Conservation (phyloP, 192 early-diverging fungal species). For the Thamnidium elegans region DNA sequence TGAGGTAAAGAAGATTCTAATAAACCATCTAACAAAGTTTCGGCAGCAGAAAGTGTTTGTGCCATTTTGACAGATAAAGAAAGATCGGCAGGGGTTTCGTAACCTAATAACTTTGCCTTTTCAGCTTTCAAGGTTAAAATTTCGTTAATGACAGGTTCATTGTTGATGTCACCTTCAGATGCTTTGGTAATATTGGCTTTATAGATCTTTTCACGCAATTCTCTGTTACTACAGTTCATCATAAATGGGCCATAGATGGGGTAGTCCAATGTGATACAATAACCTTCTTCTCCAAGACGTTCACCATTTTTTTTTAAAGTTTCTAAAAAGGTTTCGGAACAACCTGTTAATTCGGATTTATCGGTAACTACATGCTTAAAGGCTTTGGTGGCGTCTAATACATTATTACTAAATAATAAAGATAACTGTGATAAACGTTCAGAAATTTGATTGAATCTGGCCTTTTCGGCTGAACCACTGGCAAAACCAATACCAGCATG, state of each 20-base stretch:
- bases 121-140: slow-evolving; percentile 52
- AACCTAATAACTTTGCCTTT: slow-evolving; percentile 48
- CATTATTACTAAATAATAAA: slow-evolving; percentile 49
- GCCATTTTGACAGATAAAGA: slow-evolving; percentile 62
- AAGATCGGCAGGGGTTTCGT: slow-evolving; percentile 44
- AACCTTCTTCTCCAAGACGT: slow-evolving; percentile 37
- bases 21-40: slow-evolving; percentile 43
- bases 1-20: slow-evolving; percentile 42
- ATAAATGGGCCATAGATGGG: slow-evolving; percentile 54
- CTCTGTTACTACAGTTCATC: slow-evolving; percentile 54
- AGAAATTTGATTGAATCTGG: slow-evolving; percentile 50
- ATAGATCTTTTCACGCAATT: slow-evolving; percentile 53
- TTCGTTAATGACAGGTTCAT: slow-evolving; percentile 55
- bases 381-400: slow-evolving; percentile 55
- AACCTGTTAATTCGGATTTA: slow-evolving; percentile 40
- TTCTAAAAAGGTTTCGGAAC: slow-evolving; percentile 41
- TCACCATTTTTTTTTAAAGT: slow-evolving; percentile 44
- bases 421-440: slow-evolving; percentile 49
- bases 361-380: slow-evolving; percentile 45
- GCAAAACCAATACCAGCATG: slow-evolving; percentile 47
- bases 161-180: slow-evolving; percentile 46
- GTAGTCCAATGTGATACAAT: slow-evolving; percentile 52
- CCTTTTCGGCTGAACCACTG: slow-evolving; percentile 40
- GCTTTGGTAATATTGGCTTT: slow-evolving; percentile 49
- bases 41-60: slow-evolving; percentile 36